Evolutionary conservation across 192 early-diverging fungal species (phyloP).

Genomic region (Kappamyces sp.): DNA sequence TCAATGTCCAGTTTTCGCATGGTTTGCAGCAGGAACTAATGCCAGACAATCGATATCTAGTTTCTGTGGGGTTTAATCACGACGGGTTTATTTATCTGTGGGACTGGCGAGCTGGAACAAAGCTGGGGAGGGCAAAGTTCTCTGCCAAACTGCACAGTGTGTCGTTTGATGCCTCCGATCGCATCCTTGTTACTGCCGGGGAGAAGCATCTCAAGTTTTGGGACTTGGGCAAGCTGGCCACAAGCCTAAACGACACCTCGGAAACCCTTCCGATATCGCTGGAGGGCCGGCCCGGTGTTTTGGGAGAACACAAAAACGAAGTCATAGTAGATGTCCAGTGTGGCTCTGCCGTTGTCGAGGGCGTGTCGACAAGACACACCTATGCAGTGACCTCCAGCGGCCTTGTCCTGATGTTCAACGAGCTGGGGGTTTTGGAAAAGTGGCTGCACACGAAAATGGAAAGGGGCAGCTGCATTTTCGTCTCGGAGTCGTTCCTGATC

Average conservation of each 20-base stretch:
- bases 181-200: conserved; percentile 73
- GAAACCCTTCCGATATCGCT: conserved; percentile 13
- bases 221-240: conserved; percentile 43
- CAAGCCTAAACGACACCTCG: neutral
- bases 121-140: conserved; percentile 37
- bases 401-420: conserved; percentile 58
- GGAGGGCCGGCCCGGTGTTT: conserved; percentile 63
- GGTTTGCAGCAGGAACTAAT: no score
- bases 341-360: neutral
- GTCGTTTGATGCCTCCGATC: conserved; percentile 51
- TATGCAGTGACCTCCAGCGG: conserved; percentile 70
- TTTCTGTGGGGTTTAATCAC: conserved; percentile 75
- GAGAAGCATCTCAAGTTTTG: conserved; percentile 75
- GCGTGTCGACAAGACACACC: conserved; percentile 21
- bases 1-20: conserved; percentile 62
- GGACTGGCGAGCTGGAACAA: conserved; percentile 64
- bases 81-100: conserved; percentile 79
- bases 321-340: conserved; percentile 64
- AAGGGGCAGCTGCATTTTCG: conserved; percentile 53
- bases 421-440: conserved; percentile 60
- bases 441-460: conserved; percentile 76
- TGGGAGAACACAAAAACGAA: conserved; percentile 61
- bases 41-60: conserved; percentile 61
- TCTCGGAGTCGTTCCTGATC: conserved; percentile 53
- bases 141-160: conserved; percentile 3